A percentile compares a stretch with the other conserved stretches of the same genome.
Conservation (phyloP, 352 stramenopile genomes). For the Globisporangium paroecandrum region DNA sequence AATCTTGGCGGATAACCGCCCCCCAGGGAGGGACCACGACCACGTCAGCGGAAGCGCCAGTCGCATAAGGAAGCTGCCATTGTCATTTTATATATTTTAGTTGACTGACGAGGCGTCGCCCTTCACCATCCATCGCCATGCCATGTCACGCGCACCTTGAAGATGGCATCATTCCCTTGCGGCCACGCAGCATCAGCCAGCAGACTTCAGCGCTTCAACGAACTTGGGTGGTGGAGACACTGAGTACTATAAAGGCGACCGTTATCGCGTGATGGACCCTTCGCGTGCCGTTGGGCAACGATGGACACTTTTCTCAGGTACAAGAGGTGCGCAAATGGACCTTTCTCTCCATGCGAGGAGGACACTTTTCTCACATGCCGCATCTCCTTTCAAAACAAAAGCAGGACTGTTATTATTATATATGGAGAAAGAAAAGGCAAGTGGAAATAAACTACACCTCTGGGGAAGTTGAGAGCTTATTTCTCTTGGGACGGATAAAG, state of each 20-base stretch:
- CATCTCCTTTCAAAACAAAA: no score
- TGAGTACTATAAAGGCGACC: neutral
- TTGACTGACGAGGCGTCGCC: no score
- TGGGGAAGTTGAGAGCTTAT: no score
- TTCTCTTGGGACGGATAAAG: no score
- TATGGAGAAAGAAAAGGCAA: neutral
- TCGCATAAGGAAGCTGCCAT: no score
- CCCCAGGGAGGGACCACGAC: no score
- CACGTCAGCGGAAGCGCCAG: no score
- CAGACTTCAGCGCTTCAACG: neutral
- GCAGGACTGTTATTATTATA: neutral
- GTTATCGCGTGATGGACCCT: neutral
- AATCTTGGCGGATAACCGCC: no score
- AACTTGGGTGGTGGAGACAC: neutral
- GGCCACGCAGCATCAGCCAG: neutral
- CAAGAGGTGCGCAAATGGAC: neutral
- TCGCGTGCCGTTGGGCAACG: neutral
- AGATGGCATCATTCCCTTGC: neutral
- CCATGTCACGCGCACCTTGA: neutral
- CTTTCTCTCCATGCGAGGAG: neutral
- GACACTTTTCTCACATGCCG: neutral
- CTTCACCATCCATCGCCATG: no score
- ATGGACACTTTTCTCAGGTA: neutral
- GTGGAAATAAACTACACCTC: neutral
- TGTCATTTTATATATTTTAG: no score